Conservation (phyloP, 164 flowering plant genomes). For the Kingdonia uniflora region DNA sequence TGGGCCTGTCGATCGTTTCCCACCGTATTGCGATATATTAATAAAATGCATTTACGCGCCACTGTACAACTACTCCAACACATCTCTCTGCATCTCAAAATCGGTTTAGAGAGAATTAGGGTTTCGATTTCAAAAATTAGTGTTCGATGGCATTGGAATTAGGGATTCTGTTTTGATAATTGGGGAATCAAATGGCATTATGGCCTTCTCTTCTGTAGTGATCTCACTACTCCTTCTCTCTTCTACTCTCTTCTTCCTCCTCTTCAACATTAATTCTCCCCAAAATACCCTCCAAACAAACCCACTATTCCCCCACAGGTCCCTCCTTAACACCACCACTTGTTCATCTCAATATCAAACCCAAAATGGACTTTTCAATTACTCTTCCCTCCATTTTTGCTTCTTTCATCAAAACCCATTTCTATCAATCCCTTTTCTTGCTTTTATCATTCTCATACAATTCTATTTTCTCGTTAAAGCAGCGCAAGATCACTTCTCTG, state of each 20-base stretch:
- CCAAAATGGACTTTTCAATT: conserved; percentile 47
- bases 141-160: too few species aligned
- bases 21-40: too few species aligned
- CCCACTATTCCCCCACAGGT: conserved; percentile 24
- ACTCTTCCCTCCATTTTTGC: conserved; percentile 64
- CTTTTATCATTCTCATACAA: conserved; percentile 43
- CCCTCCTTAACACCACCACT: conserved; percentile 26
- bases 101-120: too few species aligned
- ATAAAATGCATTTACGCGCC: too few species aligned
- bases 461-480: conserved; percentile 83
- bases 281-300: conserved; percentile 13
- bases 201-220: neutral
- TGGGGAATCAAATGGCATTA: too few species aligned
- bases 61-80: too few species aligned
- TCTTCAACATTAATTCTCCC: conserved; percentile 12
- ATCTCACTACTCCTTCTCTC: conserved; percentile 28
- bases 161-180: too few species aligned
- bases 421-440: conserved; percentile 48
- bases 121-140: too few species aligned
- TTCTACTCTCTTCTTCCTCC: conserved; percentile 32
- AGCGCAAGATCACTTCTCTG: conserved; percentile 74
- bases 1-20: too few species aligned
- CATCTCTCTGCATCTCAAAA: too few species aligned
- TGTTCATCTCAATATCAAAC: conserved; percentile 23
- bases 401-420: conserved; percentile 28